Evolutionary conservation across 345 rosid species (phyloP).

Genomic region (Passiflora organensis): DNA sequence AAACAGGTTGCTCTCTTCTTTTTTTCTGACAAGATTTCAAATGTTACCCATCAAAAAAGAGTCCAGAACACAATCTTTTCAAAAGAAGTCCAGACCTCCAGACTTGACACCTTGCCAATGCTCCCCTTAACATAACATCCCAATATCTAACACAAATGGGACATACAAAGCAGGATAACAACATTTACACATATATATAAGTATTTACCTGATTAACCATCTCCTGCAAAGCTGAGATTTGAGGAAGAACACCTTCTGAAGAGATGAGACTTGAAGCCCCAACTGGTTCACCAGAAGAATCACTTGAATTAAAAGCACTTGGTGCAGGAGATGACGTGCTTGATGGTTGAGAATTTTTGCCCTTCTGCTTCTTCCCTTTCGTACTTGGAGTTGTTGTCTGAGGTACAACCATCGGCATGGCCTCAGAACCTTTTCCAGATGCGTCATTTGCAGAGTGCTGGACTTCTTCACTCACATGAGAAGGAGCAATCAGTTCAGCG

Average conservation of each 20-base stretch:
- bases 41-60: too few relatives aligned
- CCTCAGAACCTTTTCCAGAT: constrained; percentile 42
- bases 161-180: too few relatives aligned
- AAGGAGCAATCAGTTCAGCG: constrained; percentile 32
- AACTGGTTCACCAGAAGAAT: constrained; percentile 41
- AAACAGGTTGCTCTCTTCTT: too few relatives aligned
- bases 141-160: too few relatives aligned
- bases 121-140: too few relatives aligned
- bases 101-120: too few relatives aligned
- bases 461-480: constrained; percentile 35
- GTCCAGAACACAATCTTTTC: too few relatives aligned
- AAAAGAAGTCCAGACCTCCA: too few relatives aligned
- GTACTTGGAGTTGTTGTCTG: constrained; percentile 39
- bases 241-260: constrained; percentile 40
- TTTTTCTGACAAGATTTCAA: too few relatives aligned
- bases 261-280: constrained; percentile 34
- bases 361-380: constrained; percentile 61
- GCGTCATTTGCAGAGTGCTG: constrained; percentile 37
- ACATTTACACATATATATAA: too few relatives aligned
- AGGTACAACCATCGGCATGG: constrained; percentile 25
- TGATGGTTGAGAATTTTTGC: constrained; percentile 46
- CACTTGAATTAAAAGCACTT: constrained; percentile 46
- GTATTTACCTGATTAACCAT: constrained; percentile 70
- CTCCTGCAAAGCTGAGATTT: constrained; percentile 53
- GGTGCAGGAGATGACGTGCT: constrained; percentile 50